A percentile compares a stretch with the other conserved stretches of the same genome.
Conservation (phyloP, 176 grass and related monocot species). For the Triticum dicoccoides region DNA sequence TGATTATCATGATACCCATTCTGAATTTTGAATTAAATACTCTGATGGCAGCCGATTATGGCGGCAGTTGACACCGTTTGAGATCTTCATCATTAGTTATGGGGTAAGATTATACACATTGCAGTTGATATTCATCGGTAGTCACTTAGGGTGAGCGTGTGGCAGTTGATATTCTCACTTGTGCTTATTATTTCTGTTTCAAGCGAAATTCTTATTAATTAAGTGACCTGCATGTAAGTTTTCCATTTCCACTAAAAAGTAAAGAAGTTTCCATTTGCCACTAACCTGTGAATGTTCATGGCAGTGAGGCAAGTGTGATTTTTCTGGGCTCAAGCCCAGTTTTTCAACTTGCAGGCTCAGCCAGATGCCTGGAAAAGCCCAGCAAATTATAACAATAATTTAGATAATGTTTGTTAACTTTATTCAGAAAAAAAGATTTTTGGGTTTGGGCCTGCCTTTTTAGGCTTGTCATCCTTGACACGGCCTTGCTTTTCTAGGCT, state of each 20-base stretch:
- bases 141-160: background rate
- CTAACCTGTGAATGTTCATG: background rate
- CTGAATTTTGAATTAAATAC: slow-evolving; percentile 25
- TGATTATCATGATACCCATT: background rate
- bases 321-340: background rate
- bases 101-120: slow-evolving; percentile 61
- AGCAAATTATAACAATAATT: background rate
- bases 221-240: background rate
- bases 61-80: slow-evolving; percentile 73
- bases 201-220: slow-evolving; percentile 1
- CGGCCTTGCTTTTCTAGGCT: background rate
- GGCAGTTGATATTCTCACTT: background rate
- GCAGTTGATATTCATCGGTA: background rate
- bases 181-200: background rate
- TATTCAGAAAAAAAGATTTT: background rate
- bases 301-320: background rate
- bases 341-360: background rate
- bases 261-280: background rate
- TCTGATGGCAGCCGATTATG: slow-evolving; percentile 65
- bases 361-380: background rate
- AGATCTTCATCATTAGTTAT: slow-evolving; percentile 94
- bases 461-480: background rate
- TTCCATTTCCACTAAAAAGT: background rate
- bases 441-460: background rate
- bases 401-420: background rate